Percentiles rank a stretch among this genome's conserved stretches.
phyloP scores from a whole-genome alignment of 768 basidiomycete genomes.

The Calocybe gangraenosa region DNA sequence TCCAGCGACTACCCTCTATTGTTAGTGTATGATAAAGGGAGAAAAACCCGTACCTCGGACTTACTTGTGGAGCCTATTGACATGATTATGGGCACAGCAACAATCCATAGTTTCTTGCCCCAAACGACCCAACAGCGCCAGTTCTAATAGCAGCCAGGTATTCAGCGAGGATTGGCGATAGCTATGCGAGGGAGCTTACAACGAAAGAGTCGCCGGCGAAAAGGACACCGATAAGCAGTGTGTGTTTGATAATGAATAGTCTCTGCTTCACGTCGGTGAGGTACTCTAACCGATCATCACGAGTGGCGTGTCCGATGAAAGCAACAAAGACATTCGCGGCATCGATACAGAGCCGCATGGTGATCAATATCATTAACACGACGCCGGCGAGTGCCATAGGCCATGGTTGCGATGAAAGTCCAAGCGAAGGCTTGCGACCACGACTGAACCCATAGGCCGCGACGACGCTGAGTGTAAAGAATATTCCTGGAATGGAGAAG shows the following conservation, averaged over 20 bases:
- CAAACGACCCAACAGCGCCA: constrained; percentile 8
- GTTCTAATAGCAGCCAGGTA: background rate
- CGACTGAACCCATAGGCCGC: constrained; percentile 5
- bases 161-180: background rate
- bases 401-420: background rate
- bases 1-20: background rate
- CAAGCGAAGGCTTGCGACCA: background rate
- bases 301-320: background rate
- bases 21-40: background rate
- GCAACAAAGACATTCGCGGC: constrained; percentile 6
- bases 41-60: background rate
- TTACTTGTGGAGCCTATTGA: constrained; percentile 1
- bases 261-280: background rate
- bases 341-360: constrained; percentile 1
- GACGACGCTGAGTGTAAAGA: background rate
- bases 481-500: background rate
- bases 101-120: constrained; percentile 2
- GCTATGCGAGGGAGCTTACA: too few species aligned
- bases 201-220: constrained; percentile 7
- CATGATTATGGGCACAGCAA: background rate
- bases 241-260: constrained; percentile 4
- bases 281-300: background rate
- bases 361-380: background rate
- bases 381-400: constrained; percentile 1
- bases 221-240: constrained; percentile 4